Conservation (phyloP, 1,284 basidiomycete genomes). For the Porodaedalea pini region DNA sequence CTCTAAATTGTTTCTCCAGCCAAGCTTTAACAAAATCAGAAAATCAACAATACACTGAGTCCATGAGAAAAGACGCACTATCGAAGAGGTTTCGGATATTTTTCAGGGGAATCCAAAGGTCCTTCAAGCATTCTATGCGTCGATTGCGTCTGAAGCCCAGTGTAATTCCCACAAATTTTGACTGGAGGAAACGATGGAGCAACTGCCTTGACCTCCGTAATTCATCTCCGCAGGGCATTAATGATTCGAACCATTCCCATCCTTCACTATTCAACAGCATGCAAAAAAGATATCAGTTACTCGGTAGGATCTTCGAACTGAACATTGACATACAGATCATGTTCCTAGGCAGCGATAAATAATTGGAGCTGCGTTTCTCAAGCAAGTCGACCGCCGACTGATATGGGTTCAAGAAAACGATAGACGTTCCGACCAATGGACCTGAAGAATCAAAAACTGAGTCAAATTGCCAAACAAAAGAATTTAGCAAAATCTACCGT, state of each 20-base stretch:
- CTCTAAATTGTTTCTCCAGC: no score
- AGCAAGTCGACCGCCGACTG: conserved; percentile 24
- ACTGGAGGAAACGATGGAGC: conserved; percentile 11
- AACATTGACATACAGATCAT: conserved; percentile 1
- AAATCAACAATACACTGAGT: no score
- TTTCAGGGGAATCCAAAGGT: no score
- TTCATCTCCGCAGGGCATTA: neutral
- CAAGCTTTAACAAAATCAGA: no score
- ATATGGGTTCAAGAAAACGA: conserved; percentile 25
- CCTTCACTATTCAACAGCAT: neutral
- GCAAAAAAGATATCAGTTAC: neutral
- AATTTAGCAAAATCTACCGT: no score
- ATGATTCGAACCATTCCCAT: no score
- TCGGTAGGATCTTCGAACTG: neutral
- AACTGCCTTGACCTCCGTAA: neutral
- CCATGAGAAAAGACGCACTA: no score
- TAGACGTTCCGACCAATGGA: conserved; percentile 23
- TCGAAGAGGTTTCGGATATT: no score
- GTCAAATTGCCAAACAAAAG: no score
- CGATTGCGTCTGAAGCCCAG: neutral
- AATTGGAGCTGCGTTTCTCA: conserved; percentile 24
- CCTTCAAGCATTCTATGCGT: no score
- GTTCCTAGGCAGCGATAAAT: no score
- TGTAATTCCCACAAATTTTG: neutral
- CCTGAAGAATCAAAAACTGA: no score